phyloP scores from a whole-genome alignment of 441 rosid species.

The Erysimum pusillum region DNA sequence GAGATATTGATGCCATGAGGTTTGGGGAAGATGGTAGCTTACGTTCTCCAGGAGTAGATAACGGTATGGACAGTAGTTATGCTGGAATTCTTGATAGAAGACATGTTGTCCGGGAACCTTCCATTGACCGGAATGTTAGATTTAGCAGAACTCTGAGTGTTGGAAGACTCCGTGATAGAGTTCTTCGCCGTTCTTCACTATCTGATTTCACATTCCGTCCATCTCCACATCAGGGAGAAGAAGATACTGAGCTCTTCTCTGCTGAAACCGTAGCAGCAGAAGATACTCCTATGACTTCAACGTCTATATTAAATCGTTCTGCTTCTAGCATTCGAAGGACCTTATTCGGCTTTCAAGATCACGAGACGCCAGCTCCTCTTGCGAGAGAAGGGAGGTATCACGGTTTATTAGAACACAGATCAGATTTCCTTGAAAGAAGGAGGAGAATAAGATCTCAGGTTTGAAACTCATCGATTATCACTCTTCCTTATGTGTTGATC shows the following conservation, averaged over 20 bases:
- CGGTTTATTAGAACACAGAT: constrained; percentile 87
- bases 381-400: constrained; percentile 85
- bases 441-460: constrained; percentile 99
- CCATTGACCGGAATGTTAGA: constrained; percentile 73
- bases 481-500: constrained; percentile 17
- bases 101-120: constrained; percentile 69
- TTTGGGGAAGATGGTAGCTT: constrained; percentile 52
- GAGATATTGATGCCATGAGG: constrained; percentile 50
- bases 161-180: constrained; percentile 98
- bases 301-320: constrained; percentile 57
- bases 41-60: constrained; percentile 50
- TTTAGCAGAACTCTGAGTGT: constrained; percentile 96
- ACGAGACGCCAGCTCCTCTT: constrained; percentile 65
- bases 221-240: constrained; percentile 61
- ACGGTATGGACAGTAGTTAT: constrained; percentile 58
- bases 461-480: constrained; percentile 28
- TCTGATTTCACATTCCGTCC: constrained; percentile 70
- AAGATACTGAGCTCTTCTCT: constrained; percentile 57
- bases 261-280: constrained; percentile 54
- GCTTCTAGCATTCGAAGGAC: constrained; percentile 59
- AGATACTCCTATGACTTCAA: constrained; percentile 45
- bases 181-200: constrained; percentile 84
- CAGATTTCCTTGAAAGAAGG: constrained; percentile 90
- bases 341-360: constrained; percentile 62
- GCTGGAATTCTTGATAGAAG: constrained; percentile 68